Conservation (phyloP, 352 stramenopile species). For the Globisporangium mamillatum region DNA sequence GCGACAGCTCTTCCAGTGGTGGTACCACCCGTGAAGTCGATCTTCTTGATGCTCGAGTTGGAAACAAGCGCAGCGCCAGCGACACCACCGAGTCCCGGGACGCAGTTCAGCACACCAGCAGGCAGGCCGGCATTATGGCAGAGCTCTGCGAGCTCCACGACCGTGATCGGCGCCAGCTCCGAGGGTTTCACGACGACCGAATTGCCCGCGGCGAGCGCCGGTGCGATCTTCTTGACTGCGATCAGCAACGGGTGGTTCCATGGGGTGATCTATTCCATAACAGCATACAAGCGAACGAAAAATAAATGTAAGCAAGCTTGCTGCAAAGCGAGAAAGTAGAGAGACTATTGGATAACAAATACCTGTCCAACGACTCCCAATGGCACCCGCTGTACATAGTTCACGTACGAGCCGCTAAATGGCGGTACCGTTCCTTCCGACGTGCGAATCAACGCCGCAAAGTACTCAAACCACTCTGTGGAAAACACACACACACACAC, state of each 20-base stretch:
- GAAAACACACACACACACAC: neutral
- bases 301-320: neutral
- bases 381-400: slow-evolving; percentile 51
- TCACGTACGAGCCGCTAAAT: slow-evolving; percentile 56
- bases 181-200: slow-evolving; percentile 86
- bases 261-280: slow-evolving; percentile 51
- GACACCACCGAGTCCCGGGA: slow-evolving; percentile 35
- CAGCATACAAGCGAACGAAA: neutral
- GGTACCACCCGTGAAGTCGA: slow-evolving; percentile 54
- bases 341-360: neutral
- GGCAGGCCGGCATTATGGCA: slow-evolving; percentile 36
- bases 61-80: slow-evolving; percentile 34
- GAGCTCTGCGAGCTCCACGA: slow-evolving; percentile 45
- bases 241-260: slow-evolving; percentile 86
- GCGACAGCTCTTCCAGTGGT: slow-evolving; percentile 34
- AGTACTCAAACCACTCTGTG: slow-evolving; percentile 84
- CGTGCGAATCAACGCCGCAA: slow-evolving; percentile 64
- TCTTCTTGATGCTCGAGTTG: slow-evolving; percentile 44
- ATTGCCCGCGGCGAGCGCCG: slow-evolving; percentile 70
- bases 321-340: neutral
- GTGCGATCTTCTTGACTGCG: slow-evolving; percentile 66
- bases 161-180: slow-evolving; percentile 67
- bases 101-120: slow-evolving; percentile 45
- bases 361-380: slow-evolving; percentile 63
- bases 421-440: slow-evolving; percentile 61